Conservation (phyloP, 2,329 filamentous ascomycete species). For the Stachybotrys elegans region DNA sequence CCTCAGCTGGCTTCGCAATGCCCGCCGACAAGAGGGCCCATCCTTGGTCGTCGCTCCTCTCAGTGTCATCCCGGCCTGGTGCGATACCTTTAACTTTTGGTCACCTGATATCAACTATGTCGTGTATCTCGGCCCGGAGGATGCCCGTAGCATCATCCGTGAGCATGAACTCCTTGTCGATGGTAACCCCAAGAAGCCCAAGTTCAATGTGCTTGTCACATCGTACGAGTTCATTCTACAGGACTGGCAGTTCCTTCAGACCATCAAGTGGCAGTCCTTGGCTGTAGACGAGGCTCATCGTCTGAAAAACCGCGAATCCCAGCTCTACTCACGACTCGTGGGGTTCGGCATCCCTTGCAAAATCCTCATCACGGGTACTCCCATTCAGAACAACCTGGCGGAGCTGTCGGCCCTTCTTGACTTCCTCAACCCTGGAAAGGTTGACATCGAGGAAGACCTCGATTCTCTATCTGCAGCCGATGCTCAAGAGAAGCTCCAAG, state of each 20-base stretch:
- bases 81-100: conserved; percentile 96
- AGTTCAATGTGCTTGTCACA: conserved; percentile 96
- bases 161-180: conserved; percentile 87
- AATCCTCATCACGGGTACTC: conserved; percentile 91
- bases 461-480: conserved; percentile 72
- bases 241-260: conserved; percentile 77
- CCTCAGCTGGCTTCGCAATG: conserved; percentile 92
- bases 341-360: conserved; percentile 85
- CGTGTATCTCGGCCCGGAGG: conserved; percentile 87
- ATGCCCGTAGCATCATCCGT: conserved; percentile 78
- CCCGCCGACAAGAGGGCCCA: conserved; percentile 83
- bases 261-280: conserved; percentile 96
- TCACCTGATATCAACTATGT: conserved; percentile 95
- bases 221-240: conserved; percentile 95
- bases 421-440: conserved; percentile 92
- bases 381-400: conserved; percentile 93
- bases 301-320: conserved; percentile 92
- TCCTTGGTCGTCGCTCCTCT: conserved; percentile 96
- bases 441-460: conserved; percentile 86
- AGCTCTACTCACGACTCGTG: conserved; percentile 79
- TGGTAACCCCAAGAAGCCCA: conserved; percentile 80
- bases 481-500: conserved; percentile 80
- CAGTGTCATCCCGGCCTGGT: conserved; percentile 97
- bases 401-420: conserved; percentile 91
- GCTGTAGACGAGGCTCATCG: conserved; percentile 96